Evolutionary conservation across 2,329 filamentous ascomycete species (phyloP).

Genomic region (Sporothrix variecibatus): DNA sequence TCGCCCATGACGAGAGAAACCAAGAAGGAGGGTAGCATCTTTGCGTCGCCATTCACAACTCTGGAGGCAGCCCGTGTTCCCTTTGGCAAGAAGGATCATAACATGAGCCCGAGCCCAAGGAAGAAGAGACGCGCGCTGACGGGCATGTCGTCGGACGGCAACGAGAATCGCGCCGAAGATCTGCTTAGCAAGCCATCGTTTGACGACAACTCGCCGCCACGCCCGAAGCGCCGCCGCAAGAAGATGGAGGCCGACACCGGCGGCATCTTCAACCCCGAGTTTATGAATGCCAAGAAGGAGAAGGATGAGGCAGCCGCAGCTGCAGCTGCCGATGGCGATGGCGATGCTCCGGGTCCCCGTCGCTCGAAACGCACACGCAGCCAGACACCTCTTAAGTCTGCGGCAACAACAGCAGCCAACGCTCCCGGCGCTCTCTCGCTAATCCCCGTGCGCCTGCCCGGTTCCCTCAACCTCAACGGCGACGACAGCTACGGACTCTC

Average conservation of each 20-base stretch:
- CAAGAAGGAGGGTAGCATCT: background rate
- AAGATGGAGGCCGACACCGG: constrained; percentile 36
- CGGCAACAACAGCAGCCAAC: constrained; percentile 35
- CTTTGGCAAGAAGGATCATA: constrained; percentile 40
- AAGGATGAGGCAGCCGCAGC: background rate
- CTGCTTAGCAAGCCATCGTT: constrained; percentile 34
- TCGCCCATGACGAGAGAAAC: constrained; percentile 36
- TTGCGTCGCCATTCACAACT: constrained; percentile 4
- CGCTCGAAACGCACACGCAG: constrained; percentile 31
- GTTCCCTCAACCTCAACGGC: constrained; percentile 35
- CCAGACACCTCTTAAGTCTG: constrained; percentile 33
- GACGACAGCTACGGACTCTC: constrained; percentile 32
- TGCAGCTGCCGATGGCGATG: background rate
- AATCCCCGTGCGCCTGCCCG: constrained; percentile 39
- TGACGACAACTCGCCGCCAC: constrained; percentile 34
- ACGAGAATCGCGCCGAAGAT: constrained; percentile 23
- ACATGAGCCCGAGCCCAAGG: constrained; percentile 42
- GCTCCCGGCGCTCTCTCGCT: constrained; percentile 36
- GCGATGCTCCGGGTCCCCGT: constrained; percentile 4
- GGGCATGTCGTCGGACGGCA: background rate
- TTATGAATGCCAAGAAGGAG: constrained; percentile 25
- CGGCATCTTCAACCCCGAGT: constrained; percentile 35
- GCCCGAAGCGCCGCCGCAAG: constrained; percentile 37
- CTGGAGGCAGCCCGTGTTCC: constrained; percentile 34
- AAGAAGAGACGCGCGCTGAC: constrained; percentile 42